Evolutionary conservation across 1,284 basidiomycete genomes (phyloP).

Genomic region (Vanrija sp.): DNA sequence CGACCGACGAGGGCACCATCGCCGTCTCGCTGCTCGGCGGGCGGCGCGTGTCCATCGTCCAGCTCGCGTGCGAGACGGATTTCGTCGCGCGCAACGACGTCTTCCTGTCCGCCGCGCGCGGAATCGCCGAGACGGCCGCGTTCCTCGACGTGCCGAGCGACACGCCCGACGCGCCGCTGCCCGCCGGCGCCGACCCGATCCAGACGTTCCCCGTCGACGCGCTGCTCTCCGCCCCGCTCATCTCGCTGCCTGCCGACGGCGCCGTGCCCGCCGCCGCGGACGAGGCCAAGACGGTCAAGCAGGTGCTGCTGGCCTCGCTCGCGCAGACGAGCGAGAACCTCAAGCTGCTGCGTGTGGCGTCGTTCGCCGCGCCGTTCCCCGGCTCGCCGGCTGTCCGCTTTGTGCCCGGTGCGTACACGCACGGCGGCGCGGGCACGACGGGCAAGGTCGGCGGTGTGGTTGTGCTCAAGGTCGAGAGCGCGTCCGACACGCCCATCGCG

Average conservation of each 20-base stretch:
- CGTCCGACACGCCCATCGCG: conserved; percentile 37
- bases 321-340: conserved; percentile 89
- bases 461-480: conserved; percentile 57
- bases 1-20: conserved; percentile 74
- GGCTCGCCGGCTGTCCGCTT: conserved; percentile 53
- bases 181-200: conserved; percentile 32
- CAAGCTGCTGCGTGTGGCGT: conserved; percentile 66
- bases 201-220: conserved; percentile 53
- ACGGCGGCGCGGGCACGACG: conserved; percentile 60
- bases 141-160: conserved; percentile 61
- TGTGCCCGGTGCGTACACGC: conserved; percentile 73
- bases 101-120: conserved; percentile 70
- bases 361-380: conserved; percentile 62
- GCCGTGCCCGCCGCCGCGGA: conserved; percentile 14
- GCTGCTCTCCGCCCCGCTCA: conserved; percentile 64
- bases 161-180: conserved; percentile 19
- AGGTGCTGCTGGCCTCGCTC: conserved; percentile 73
- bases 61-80: conserved; percentile 95
- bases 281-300: conserved; percentile 58
- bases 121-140: conserved; percentile 83
- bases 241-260: conserved; percentile 52
- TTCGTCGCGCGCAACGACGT: conserved; percentile 87
- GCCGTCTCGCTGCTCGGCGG: conserved; percentile 65
- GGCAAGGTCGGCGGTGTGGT: conserved; percentile 70
- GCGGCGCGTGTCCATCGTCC: conserved; percentile 78